phyloP scores from a whole-genome alignment of 2,329 filamentous ascomycete species.

The Aspergillus neotritici region DNA sequence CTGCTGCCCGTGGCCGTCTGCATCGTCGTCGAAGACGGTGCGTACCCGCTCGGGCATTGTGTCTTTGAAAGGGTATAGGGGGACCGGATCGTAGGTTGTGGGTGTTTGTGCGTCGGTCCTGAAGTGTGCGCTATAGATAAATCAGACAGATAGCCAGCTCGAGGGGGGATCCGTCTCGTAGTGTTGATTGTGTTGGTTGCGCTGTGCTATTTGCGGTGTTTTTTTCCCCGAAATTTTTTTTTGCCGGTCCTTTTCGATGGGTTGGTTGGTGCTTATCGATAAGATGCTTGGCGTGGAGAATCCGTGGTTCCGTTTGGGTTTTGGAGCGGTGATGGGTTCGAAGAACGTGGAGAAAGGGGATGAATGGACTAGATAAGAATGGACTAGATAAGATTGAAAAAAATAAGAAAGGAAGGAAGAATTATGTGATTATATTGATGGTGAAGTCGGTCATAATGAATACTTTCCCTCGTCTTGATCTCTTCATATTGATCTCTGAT shows the following conservation, averaged over 20 bases:
- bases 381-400: no score
- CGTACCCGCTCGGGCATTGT: conserved; percentile 41
- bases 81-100: no score
- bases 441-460: no score
- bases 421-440: no score
- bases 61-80: neutral
- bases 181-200: neutral
- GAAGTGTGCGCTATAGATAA: no score
- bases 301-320: neutral
- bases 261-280: conserved; percentile 23
- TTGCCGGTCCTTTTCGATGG: neutral
- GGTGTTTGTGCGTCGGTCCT: no score
- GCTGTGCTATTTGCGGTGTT: conserved; percentile 6
- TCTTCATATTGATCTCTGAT: no score
- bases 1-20: no score
- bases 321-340: neutral
- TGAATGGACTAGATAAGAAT: no score
- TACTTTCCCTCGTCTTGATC: no score
- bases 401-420: no score
- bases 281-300: conserved; percentile 17
- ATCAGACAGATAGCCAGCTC: neutral
- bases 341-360: no score
- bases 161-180: neutral
- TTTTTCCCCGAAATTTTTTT: conserved; percentile 20
- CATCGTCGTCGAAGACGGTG: conserved; percentile 32